These are phyloP conservation scores for Eimeria maxima DNA, from an alignment of 169 alveolate genomes.

Conservation along the genomic window DNA sequence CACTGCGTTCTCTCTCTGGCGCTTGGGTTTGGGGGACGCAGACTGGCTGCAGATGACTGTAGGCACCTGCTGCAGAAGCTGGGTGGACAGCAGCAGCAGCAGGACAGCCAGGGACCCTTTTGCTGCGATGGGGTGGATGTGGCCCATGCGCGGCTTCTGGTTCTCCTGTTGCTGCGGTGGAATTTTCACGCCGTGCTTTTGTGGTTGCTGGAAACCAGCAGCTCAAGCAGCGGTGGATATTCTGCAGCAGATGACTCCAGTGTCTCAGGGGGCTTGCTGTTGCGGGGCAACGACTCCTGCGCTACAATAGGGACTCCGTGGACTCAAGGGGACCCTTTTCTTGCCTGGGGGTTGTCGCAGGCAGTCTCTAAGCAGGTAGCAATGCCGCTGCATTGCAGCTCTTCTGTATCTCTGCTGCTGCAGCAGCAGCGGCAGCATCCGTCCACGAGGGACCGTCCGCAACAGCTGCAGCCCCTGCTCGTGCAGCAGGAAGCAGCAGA, in stretches of 20 bases:
- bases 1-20: conserved; percentile 30
- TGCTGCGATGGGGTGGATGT: conserved; percentile 24
- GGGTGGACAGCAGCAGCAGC: conserved; percentile 5
- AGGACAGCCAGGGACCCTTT: background rate
- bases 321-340: background rate
- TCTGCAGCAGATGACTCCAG: conserved; percentile 34
- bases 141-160: conserved; percentile 7
- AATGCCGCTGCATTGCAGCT: background rate
- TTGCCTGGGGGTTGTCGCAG: background rate
- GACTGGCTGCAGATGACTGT: conserved; percentile 30
- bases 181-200: background rate
- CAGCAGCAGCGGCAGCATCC: conserved; percentile 44
- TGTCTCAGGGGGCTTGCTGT: conserved; percentile 18
- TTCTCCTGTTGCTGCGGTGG: conserved; percentile 54
- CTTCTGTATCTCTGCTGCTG: background rate
- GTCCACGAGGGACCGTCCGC: background rate
- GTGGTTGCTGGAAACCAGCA: conserved; percentile 7
- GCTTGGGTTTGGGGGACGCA: conserved; percentile 37
- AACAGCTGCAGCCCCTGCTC: conserved; percentile 22
- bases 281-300: background rate
- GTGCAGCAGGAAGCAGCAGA: conserved; percentile 45
- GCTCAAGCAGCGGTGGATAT: background rate
- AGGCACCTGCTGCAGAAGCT: background rate
- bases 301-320: background rate
- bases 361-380: background rate